Percentiles rank a stretch among this genome's conserved stretches.
Conservation (phyloP, 495 filamentous ascomycete species). For the Lepraria neglecta region DNA sequence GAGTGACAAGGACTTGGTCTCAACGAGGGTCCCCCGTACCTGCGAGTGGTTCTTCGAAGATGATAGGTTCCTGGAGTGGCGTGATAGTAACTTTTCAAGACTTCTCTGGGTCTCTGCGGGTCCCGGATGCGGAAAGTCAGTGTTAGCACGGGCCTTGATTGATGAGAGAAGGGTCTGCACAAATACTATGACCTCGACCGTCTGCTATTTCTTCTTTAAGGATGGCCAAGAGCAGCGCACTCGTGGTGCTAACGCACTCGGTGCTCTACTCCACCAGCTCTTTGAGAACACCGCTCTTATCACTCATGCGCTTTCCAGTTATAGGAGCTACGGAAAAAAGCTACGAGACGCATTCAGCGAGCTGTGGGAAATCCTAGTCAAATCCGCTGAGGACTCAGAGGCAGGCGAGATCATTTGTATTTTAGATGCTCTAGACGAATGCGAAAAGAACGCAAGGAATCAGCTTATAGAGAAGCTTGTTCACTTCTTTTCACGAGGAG, state of each 20-base stretch:
- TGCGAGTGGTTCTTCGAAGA: constrained; percentile 38
- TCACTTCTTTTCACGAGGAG: constrained; percentile 22
- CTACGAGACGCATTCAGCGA: constrained; percentile 33
- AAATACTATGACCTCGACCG: constrained; percentile 29
- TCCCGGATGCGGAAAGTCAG: constrained; percentile 45
- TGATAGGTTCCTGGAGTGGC: constrained; percentile 33
- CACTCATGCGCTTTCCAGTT: constrained; percentile 27
- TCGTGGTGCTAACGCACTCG: constrained; percentile 32
- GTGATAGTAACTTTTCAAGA: constrained; percentile 25
- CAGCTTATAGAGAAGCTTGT: constrained; percentile 27
- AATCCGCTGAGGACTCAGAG: constrained; percentile 29
- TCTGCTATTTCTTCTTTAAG: constrained; percentile 47
- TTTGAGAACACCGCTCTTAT: constrained; percentile 32
- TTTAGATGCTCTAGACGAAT: constrained; percentile 45
- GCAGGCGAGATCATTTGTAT: constrained; percentile 44
- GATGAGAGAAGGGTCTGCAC: constrained; percentile 27
- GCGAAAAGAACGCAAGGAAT: constrained; percentile 25
- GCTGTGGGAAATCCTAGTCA: constrained; percentile 41
- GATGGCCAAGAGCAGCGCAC: constrained; percentile 36
- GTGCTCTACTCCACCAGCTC: constrained; percentile 41
- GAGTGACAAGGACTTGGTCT: constrained; percentile 27
- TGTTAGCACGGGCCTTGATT: constrained; percentile 35
- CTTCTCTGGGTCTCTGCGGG: constrained; percentile 44
- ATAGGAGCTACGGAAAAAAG: constrained; percentile 31
- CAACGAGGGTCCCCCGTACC: constrained; percentile 25